Evolutionary conservation across 208 protist genomes (phyloP).

Genomic region (Leishmania turanica): DNA sequence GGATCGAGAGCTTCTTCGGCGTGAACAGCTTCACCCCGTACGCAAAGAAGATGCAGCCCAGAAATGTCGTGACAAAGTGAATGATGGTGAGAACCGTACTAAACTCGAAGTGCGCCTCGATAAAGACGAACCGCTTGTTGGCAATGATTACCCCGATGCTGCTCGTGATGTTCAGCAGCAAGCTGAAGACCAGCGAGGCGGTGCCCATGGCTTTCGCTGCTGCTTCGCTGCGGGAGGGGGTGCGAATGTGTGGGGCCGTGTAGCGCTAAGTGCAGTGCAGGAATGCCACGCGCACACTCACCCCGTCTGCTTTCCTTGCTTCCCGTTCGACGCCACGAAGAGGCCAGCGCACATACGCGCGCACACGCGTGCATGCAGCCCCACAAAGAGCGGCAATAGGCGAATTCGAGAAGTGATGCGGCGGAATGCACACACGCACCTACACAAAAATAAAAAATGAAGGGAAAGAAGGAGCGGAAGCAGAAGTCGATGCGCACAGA

Average conservation of each 20-base stretch:
- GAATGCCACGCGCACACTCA: neutral
- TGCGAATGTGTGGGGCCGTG: neutral
- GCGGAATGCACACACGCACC: too few species aligned
- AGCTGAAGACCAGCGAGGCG: constrained; percentile 32
- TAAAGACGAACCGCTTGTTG: constrained; percentile 74
- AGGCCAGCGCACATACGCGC: neutral
- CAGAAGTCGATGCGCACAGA: too few species aligned
- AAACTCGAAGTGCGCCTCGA: constrained; percentile 61
- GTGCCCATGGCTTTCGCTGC: constrained; percentile 7
- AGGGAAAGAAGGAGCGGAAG: neutral
- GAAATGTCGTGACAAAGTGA: constrained; percentile 73
- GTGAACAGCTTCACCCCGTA: constrained; percentile 34
- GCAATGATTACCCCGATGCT: constrained; percentile 78
- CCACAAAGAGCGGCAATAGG: too few species aligned
- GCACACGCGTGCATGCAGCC: neutral
- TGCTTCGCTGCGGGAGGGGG: neutral
- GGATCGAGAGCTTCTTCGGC: constrained; percentile 41
- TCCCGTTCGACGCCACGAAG: neutral
- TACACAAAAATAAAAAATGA: constrained; percentile 8
- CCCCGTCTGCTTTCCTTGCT: neutral
- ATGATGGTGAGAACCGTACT: constrained; percentile 72
- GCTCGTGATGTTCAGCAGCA: constrained; percentile 69
- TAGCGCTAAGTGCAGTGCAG: neutral
- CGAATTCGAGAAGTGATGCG: too few species aligned
- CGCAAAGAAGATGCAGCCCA: constrained; percentile 63